Conservation (phyloP, 2,329 filamentous ascomycete species). For the Pseudogymnoascus sp. region DNA sequence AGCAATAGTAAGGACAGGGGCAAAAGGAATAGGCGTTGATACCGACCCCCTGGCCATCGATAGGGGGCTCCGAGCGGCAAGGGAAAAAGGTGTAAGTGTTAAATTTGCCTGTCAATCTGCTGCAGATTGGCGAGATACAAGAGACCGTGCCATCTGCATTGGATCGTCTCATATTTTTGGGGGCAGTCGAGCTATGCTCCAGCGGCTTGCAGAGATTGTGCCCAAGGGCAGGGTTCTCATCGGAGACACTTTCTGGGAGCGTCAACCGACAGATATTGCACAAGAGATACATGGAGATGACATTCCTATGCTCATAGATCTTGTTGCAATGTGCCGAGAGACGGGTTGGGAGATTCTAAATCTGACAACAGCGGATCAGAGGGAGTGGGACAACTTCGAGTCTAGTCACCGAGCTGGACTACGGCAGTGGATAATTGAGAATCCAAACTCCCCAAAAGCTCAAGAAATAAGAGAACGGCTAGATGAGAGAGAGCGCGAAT, state of each 20-base stretch:
- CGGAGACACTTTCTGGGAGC: conserved; percentile 3
- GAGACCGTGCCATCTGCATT: neutral
- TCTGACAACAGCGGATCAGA: conserved; percentile 5
- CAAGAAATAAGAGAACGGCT: neutral
- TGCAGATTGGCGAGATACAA: neutral
- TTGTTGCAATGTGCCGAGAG: neutral
- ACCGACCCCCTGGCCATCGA: neutral
- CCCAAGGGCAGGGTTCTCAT: conserved; percentile 7
- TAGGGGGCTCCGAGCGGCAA: neutral
- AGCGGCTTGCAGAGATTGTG: neutral
- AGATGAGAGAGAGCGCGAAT: neutral
- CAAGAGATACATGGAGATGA: neutral
- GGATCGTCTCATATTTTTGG: neutral
- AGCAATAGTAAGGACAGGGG: neutral
- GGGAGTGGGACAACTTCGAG: conserved; percentile 6
- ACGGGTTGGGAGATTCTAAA: neutral
- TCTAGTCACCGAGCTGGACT: conserved; percentile 1
- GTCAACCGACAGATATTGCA: neutral
- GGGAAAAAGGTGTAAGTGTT: neutral
- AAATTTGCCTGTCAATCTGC: neutral
- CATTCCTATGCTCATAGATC: neutral
- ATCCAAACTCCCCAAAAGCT: neutral
- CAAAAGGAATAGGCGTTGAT: neutral
- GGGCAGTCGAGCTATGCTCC: conserved; percentile 1
- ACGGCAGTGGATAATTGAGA: conserved; percentile 3